Percentiles rank a stretch among this genome's conserved stretches.
These are phyloP conservation scores for Sequoia sempervirens DNA, from an alignment of 75 land plant genomes.

Conservation along the genomic window DNA sequence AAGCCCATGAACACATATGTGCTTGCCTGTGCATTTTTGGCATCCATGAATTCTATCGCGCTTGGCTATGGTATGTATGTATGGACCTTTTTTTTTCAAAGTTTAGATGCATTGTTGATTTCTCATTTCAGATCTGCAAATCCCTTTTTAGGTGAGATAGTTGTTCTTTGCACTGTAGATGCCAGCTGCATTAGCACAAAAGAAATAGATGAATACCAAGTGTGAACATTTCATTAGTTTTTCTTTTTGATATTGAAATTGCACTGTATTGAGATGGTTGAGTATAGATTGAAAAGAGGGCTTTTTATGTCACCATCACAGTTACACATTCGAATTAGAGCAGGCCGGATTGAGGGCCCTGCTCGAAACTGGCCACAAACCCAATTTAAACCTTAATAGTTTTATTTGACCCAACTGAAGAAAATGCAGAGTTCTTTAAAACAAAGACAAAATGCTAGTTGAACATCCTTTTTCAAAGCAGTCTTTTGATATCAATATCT, in stretches of 20 bases:
- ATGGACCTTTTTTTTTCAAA: no score
- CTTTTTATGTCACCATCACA: no score
- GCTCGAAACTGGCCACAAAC: not conserved
- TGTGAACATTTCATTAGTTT: no score
- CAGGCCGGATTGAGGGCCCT: not conserved
- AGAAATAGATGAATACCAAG: not conserved
- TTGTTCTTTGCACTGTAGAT: not conserved
- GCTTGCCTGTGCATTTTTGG: constrained; percentile 30
- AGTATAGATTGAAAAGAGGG: not conserved
- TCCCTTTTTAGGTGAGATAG: no score
- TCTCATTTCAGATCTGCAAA: not conserved
- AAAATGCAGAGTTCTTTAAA: not conserved
- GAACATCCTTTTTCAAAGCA: not conserved
- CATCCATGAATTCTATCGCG: constrained; percentile 54
- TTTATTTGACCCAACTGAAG: not conserved
- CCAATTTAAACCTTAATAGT: not conserved
- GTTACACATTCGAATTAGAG: not conserved
- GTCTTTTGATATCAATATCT: not conserved
- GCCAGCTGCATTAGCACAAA: not conserved
- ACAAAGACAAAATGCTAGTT: not conserved
- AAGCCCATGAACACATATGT: constrained; percentile 22
- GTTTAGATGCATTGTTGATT: not conserved
- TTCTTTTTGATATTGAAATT: no score
- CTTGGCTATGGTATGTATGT: constrained; percentile 54
- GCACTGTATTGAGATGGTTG: not conserved